Conservation (phyloP, 2,329 filamentous ascomycete species). For the Torrubiella hemipterigena region DNA sequence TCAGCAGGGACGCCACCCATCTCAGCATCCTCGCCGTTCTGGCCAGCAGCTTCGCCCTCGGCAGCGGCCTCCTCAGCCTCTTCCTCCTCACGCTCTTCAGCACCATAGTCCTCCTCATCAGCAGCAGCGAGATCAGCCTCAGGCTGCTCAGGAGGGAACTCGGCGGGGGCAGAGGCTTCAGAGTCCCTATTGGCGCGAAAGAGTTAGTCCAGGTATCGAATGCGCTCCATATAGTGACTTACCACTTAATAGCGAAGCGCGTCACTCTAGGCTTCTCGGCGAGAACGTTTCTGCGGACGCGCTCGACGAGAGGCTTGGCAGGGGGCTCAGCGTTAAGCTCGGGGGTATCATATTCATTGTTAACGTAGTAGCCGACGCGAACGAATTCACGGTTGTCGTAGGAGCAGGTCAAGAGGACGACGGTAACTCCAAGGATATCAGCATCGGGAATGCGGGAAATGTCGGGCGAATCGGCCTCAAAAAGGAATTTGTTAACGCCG, state of each 20-base stretch:
- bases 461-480: conserved; percentile 88
- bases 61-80: conserved; percentile 39
- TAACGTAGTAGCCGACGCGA: conserved; percentile 97
- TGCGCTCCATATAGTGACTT: too few relatives aligned
- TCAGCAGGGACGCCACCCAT: conserved; percentile 64
- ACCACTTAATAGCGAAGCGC: conserved; percentile 98
- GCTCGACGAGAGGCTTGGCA: conserved; percentile 83
- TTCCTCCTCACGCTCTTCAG: conserved; percentile 67
- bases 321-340: conserved; percentile 83
- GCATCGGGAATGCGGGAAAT: conserved; percentile 83
- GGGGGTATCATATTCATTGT: conserved; percentile 95
- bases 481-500: conserved; percentile 97
- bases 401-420: conserved; percentile 89
- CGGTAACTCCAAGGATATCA: conserved; percentile 93
- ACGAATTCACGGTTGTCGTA: conserved; percentile 97
- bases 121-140: conserved; percentile 77
- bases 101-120: conserved; percentile 84
- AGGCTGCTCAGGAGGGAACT: conserved; percentile 94
- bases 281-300: conserved; percentile 82
- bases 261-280: conserved; percentile 97
- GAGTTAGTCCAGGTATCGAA: conserved; percentile 6
- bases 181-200: conserved; percentile 66
- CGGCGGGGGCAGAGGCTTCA: conserved; percentile 89
- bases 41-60: conserved; percentile 30
- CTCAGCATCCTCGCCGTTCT: conserved; percentile 54